Base-by-base conservation (phyloP, 1,139 yeast species). In the Yamadazyma aaseri region DNA sequence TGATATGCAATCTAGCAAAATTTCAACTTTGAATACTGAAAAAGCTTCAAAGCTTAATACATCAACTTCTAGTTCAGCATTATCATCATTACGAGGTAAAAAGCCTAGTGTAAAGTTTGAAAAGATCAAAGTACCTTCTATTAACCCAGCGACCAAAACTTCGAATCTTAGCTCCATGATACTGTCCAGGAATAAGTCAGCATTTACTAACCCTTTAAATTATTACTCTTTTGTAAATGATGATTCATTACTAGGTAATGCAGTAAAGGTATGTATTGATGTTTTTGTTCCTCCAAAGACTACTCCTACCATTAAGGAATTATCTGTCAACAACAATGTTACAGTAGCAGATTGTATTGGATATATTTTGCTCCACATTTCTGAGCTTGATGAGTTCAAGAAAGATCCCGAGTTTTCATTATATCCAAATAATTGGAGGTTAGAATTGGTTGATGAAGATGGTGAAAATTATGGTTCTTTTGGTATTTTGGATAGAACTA, bases 381-480 rank as follows among this genome's bases (percentile, higher is more conserved):
- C 41, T 3, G 36, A 42, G 6, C 30, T 28, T 5, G 34, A 34
- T 5, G 45, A 42, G 8, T 36, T 16, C 14, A 32, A 38, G 11
- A 21, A 17, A n/a, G 28, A 31, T 8, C 58, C 56, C 2, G 50
- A 52, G 12, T 38, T 41, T 11, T 46, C 42, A 6, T 44, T 60
- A 32, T 71, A 81, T 43, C 85, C 87, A 0, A 81, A 82, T 49
- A 62, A 63, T 33, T 84, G 87, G 81, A 65, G 80, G 34, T 48
- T 83, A n/a, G 83, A 79, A 39, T 59, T 83, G 28, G 84, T 80
- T 1, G 94, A 84, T 51, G 92, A 83, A 40, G 90, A 82, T 51
- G 92, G 92, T 6, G 89, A 83, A 37, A 75, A 79, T n/a, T 82
- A 80, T 46, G 86, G 82, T 20, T 76, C 82, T 17, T 83, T 84